Conservation (phyloP, 2,329 filamentous ascomycete genomes). For the Botrytis pseudocinerea region DNA sequence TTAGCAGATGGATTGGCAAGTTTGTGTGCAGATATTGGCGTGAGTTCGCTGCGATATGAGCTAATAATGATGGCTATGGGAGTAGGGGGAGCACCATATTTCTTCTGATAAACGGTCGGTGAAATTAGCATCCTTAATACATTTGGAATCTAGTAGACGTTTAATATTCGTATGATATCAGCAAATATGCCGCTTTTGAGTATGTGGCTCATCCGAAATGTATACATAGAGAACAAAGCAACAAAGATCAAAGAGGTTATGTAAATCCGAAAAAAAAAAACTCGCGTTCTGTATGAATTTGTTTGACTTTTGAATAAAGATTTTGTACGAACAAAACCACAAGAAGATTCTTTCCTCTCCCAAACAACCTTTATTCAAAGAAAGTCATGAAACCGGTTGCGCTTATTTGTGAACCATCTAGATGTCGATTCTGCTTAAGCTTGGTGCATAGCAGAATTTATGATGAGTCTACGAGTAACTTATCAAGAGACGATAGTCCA, state of each 20-base stretch:
- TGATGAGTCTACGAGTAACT: background rate
- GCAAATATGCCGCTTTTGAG: background rate
- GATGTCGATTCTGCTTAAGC: background rate
- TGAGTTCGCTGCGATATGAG: background rate
- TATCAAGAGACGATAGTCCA: too few relatives aligned
- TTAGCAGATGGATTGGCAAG: background rate
- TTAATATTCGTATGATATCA: background rate
- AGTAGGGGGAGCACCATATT: background rate
- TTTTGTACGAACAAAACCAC: background rate
- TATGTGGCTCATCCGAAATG: background rate
- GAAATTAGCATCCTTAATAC: background rate
- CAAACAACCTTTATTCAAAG: background rate
- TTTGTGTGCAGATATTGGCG: background rate
- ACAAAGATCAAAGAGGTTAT: background rate
- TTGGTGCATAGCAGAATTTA: background rate
- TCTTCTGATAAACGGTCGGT: background rate
- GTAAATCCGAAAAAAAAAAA: background rate
- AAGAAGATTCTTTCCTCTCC: background rate
- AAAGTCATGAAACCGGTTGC: background rate
- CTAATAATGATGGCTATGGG: background rate
- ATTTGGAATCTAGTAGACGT: background rate
- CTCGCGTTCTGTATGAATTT: background rate
- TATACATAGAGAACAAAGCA: background rate
- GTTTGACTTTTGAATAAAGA: background rate
- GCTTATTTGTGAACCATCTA: background rate